Evolutionary conservation across 2,329 filamentous ascomycete genomes (phyloP), one percentile per base, ranked within the genome.

Genomic region (Diplodia corticola): DNA sequence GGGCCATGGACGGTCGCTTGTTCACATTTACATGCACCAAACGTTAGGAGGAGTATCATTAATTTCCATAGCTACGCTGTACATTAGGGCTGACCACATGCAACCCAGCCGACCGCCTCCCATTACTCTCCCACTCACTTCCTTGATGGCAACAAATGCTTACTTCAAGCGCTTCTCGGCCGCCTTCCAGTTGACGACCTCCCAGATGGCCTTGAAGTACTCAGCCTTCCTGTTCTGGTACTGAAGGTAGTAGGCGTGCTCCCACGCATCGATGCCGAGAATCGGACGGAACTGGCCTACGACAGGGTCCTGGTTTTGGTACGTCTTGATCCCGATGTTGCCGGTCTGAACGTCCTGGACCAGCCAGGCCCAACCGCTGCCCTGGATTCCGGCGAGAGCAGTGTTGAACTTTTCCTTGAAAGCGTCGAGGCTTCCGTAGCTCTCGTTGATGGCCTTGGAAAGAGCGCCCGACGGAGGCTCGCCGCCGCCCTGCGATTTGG

Each of bases 201-300:
- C 91, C 93, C 93, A 97, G 78, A 97, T 90, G 67, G 92, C 92
- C 74, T 86, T 86, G 81, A 97, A 97, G 85, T 97, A 97, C 83
- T 97, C 93, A 67, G 90, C 93, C 88, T 97, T 97, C 80, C 92
- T 89, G 85, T 97, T 97, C 87, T 97, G 87, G 83, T 97, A 97
- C 83, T 97, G 92, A 69, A 97, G 85, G 82, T 96, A 96, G 84
- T 96, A 96, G 63, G 93, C 93, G 81, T 97, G 93, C 85, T 97
- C 93, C 93, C 93, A 97, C 64, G 93, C 93, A 82, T 97, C 93
- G 74, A 97, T 90, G 66, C 93, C 93, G 54, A 97, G 82, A 57
- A 97, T 83, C 44, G 93, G 93, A 74, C 88, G 85, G 77, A 90
- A 92, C 77, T 90, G 90, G 59, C 93, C 93, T 15, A 92, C 86